A percentile compares a stretch with the other conserved stretches of the same genome.
These are phyloP conservation scores for Geotrichum histeridarum DNA, from an alignment of 1,139 yeast species.

Conservation along the genomic window DNA sequence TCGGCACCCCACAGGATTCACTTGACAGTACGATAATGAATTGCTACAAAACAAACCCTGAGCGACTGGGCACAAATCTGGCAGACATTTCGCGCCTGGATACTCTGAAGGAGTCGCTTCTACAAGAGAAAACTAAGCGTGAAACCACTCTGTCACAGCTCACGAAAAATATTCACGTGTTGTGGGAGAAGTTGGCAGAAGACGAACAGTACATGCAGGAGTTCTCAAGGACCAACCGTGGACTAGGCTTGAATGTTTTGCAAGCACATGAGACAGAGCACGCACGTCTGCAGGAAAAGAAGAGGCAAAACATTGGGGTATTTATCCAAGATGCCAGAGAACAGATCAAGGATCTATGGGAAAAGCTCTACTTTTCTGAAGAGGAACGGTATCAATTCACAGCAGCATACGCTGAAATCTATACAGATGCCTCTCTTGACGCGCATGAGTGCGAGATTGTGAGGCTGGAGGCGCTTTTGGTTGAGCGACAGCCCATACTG, in stretches of 20 bases:
- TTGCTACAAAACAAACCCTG: slow-evolving; percentile 28
- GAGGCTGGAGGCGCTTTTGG: slow-evolving; percentile 47
- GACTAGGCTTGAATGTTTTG: slow-evolving; percentile 35
- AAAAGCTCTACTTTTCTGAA: slow-evolving; percentile 51
- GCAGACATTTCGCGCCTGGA: slow-evolving; percentile 28
- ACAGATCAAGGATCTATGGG: slow-evolving; percentile 61
- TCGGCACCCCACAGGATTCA: slow-evolving; percentile 35
- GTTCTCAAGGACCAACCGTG: slow-evolving; percentile 33
- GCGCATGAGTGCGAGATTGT: slow-evolving; percentile 61
- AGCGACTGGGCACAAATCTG: slow-evolving; percentile 29
- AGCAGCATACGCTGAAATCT: slow-evolving; percentile 40
- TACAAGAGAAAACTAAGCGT: slow-evolving; percentile 23
- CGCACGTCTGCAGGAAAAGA: slow-evolving; percentile 52
- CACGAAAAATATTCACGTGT: slow-evolving; percentile 20
- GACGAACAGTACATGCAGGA: slow-evolving; percentile 22
- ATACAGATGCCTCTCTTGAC: slow-evolving; percentile 51
- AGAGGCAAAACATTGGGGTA: slow-evolving; percentile 59
- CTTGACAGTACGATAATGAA: slow-evolving; percentile 30
- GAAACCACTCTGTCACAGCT: slow-evolving; percentile 20
- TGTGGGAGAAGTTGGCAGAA: slow-evolving; percentile 34
- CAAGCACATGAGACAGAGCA: slow-evolving; percentile 49
- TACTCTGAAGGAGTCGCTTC: slow-evolving; percentile 18
- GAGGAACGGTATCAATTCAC: slow-evolving; percentile 41
- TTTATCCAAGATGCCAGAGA: slow-evolving; percentile 59
- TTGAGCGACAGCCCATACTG: slow-evolving; percentile 53